Percentiles rank a stretch among this genome's conserved stretches.
phyloP scores from a whole-genome alignment of 2,329 filamentous ascomycete species.

The Colletotrichum shisoi region DNA sequence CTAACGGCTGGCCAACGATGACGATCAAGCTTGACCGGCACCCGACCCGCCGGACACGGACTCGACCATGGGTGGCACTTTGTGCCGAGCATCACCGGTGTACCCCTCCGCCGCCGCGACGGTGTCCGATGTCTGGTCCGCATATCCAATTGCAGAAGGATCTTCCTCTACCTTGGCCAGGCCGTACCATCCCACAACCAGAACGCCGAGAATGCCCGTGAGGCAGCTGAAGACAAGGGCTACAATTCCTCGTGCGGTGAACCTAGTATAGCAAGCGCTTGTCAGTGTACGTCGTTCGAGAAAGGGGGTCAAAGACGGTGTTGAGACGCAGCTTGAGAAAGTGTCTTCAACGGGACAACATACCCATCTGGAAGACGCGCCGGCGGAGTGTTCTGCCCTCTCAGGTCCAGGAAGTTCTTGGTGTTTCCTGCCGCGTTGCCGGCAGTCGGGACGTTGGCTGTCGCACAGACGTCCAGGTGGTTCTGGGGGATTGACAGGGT shows the following conservation, averaged over 20 bases:
- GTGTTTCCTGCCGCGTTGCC: slow-evolving; percentile 83
- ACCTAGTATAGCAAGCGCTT: slow-evolving; percentile 51
- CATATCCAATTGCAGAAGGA: slow-evolving; percentile 5
- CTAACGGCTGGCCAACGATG: not conserved
- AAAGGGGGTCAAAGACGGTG: not conserved
- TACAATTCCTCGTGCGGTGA: slow-evolving; percentile 74
- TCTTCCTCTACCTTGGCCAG: slow-evolving; percentile 45
- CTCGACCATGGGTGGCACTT: slow-evolving; percentile 22
- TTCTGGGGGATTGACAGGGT: slow-evolving; percentile 66
- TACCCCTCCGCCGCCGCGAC: not conserved
- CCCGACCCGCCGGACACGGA: slow-evolving; percentile 8
- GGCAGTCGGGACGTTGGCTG: slow-evolving; percentile 56
- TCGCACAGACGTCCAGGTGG: slow-evolving; percentile 66
- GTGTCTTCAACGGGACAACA: slow-evolving; percentile 41
- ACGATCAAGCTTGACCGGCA: slow-evolving; percentile 1
- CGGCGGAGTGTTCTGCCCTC: slow-evolving; percentile 65
- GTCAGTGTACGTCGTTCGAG: not conserved
- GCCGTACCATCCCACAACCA: slow-evolving; percentile 73
- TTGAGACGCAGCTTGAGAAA: not conserved
- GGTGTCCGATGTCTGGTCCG: not conserved
- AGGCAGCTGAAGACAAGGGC: slow-evolving; percentile 77
- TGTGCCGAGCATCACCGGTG: not conserved
- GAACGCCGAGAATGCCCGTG: slow-evolving; percentile 72
- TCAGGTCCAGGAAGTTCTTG: slow-evolving; percentile 67
- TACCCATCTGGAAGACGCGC: slow-evolving; percentile 68